Percentiles rank a stretch among this genome's conserved stretches.
These are phyloP conservation scores for Boletellus ananiceps DNA, from an alignment of 768 basidiomycete species.

Conservation along the genomic window DNA sequence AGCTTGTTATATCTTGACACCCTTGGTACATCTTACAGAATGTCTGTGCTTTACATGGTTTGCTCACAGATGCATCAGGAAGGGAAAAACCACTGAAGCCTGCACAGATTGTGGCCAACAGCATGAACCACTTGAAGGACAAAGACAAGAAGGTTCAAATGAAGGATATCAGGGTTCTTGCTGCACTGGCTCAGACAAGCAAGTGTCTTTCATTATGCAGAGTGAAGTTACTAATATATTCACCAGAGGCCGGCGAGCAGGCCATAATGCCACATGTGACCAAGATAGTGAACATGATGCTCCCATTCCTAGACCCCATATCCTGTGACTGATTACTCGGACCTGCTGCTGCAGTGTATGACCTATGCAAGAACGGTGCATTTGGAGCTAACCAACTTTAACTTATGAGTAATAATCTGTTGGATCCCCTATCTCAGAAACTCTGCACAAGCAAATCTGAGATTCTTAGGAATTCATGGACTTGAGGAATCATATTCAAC, in stretches of 20 bases:
- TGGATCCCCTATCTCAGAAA: no score
- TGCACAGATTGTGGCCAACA: neutral
- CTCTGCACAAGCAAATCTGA: no score
- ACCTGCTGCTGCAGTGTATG: neutral
- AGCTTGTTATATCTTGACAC: slow-evolving; percentile 21
- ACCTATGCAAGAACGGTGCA: slow-evolving; percentile 4
- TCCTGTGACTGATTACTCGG: neutral
- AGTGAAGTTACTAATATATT: neutral
- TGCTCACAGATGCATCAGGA: no score
- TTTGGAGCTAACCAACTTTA: neutral
- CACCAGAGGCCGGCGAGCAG: neutral
- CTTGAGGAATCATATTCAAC: no score
- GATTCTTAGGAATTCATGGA: no score
- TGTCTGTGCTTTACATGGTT: no score
- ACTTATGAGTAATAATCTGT: no score
- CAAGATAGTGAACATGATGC: slow-evolving; percentile 5
- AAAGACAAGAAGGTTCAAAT: slow-evolving; percentile 2
- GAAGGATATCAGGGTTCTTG: slow-evolving; percentile 2
- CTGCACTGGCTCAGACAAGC: slow-evolving; percentile 4
- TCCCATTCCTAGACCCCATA: neutral
- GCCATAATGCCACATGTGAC: neutral
- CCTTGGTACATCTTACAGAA: slow-evolving; percentile 7
- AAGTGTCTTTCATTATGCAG: neutral
- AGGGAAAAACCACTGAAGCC: no score
- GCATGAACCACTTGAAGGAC: neutral